phyloP scores from a whole-genome alignment of 2,329 filamentous ascomycete genomes.

The Capronia epimyces region DNA sequence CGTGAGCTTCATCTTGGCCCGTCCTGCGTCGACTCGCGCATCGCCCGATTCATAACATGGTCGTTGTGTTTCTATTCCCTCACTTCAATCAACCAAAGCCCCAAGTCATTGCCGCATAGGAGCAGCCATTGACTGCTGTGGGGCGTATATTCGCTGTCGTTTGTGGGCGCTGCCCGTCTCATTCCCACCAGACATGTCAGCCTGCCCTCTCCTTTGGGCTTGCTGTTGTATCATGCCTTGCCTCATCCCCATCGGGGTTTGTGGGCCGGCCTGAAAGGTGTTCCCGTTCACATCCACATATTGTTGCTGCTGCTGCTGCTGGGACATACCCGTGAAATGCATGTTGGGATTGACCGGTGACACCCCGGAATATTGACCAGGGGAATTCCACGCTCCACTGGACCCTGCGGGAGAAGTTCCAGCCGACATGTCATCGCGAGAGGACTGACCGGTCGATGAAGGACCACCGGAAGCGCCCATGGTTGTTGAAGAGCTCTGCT shows the following conservation, averaged over 20 bases:
- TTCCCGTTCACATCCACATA: constrained; percentile 21
- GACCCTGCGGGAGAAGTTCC: constrained; percentile 56
- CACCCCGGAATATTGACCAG: constrained; percentile 53
- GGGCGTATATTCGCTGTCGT: constrained; percentile 20
- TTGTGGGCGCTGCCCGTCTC: constrained; percentile 23
- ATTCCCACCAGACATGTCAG: constrained; percentile 21
- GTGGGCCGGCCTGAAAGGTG: constrained; percentile 13
- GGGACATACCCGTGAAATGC: constrained; percentile 18
- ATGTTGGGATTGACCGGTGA: constrained; percentile 50
- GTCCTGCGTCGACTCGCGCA: neutral
- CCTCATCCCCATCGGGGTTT: constrained; percentile 21
- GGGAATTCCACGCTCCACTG: constrained; percentile 60
- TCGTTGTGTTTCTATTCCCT: neutral
- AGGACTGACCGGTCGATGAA: constrained; percentile 49
- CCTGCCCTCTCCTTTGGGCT: constrained; percentile 18
- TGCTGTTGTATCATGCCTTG: constrained; percentile 15
- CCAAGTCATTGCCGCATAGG: constrained; percentile 20
- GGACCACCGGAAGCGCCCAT: constrained; percentile 44
- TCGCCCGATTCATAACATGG: neutral
- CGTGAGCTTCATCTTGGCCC: no score
- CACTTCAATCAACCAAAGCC: neutral
- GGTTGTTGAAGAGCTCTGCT: constrained; percentile 35
- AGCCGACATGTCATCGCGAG: constrained; percentile 60
- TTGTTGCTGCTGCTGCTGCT: constrained; percentile 19
- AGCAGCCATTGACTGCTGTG: constrained; percentile 22